Conservation (phyloP, 345 rosid genomes). For the Raphanus raphanistrum region DNA sequence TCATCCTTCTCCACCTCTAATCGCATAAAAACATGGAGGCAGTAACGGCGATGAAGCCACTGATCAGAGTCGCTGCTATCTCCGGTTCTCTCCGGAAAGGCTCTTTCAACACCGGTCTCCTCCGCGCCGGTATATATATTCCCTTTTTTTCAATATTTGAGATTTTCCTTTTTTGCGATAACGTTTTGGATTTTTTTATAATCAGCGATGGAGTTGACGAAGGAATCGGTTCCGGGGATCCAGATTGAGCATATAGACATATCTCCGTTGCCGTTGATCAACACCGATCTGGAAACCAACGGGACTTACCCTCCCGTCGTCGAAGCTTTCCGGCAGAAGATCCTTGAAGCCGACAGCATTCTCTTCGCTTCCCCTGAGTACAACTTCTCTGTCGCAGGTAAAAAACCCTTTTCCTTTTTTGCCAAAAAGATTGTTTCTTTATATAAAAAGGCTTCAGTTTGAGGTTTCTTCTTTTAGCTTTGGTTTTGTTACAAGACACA, state of each 20-base stretch:
- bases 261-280: constrained; percentile 61
- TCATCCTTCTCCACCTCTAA: not conserved
- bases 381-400: constrained; percentile 68
- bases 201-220: constrained; percentile 48
- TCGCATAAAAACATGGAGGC: constrained; percentile 43
- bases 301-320: constrained; percentile 62
- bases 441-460: not conserved
- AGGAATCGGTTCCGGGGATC: constrained; percentile 48
- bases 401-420: not conserved
- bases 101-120: constrained; percentile 67
- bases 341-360: constrained; percentile 57
- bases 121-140: constrained; percentile 55
- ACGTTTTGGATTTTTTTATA: not conserved
- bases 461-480: not conserved
- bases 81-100: constrained; percentile 82
- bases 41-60: constrained; percentile 40
- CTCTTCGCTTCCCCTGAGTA: constrained; percentile 91
- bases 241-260: constrained; percentile 58
- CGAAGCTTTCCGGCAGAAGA: constrained; percentile 67
- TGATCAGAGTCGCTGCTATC: constrained; percentile 66
- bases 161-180: not conserved
- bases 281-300: constrained; percentile 64
- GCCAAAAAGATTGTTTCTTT: not conserved
- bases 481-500: not conserved
- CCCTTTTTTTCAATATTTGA: not conserved